Conservation (phyloP, 495 filamentous ascomycete species). For the Xylaria grammica region DNA sequence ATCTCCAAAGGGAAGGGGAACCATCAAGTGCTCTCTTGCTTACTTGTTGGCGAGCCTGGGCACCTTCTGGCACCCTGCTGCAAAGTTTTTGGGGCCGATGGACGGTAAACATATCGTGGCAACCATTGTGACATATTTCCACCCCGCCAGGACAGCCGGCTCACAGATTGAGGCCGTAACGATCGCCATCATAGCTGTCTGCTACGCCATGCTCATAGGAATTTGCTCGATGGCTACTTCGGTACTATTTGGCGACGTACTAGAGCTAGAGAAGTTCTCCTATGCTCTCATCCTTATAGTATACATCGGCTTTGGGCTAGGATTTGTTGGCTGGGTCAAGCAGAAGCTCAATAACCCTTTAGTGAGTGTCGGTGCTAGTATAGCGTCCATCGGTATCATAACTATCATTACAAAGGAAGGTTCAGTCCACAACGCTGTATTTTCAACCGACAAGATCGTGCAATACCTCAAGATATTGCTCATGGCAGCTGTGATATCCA, state of each 20-base stretch:
- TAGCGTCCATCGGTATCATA: slow-evolving; percentile 90
- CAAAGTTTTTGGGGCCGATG: slow-evolving; percentile 75
- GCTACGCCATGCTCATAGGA: slow-evolving; percentile 80
- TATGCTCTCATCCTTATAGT: slow-evolving; percentile 83
- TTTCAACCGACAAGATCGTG: slow-evolving; percentile 80
- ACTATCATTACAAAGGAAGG: slow-evolving; percentile 93
- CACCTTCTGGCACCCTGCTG: slow-evolving; percentile 79
- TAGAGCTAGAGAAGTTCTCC: slow-evolving; percentile 70
- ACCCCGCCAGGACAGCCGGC: slow-evolving; percentile 87
- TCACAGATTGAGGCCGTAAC: slow-evolving; percentile 90
- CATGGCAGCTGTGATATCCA: slow-evolving; percentile 79
- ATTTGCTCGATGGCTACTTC: slow-evolving; percentile 87
- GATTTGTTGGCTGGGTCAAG: slow-evolving; percentile 92
- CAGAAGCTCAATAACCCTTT: slow-evolving; percentile 83
- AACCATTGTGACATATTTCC: slow-evolving; percentile 93
- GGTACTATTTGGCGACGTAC: slow-evolving; percentile 69
- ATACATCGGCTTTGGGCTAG: slow-evolving; percentile 88
- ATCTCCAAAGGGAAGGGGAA: slow-evolving; percentile 67
- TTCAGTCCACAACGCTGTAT: slow-evolving; percentile 76
- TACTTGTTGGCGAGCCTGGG: slow-evolving; percentile 88
- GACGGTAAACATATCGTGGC: slow-evolving; percentile 97
- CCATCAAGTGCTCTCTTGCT: slow-evolving; percentile 91
- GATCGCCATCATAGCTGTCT: slow-evolving; percentile 80
- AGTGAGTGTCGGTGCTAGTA: slow-evolving; percentile 88
- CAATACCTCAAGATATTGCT: slow-evolving; percentile 91